Evolutionary conservation across 1,284 basidiomycete genomes (phyloP), one percentile per base, ranked within the genome.

Genomic region (Austropuccinia psidii): DNA sequence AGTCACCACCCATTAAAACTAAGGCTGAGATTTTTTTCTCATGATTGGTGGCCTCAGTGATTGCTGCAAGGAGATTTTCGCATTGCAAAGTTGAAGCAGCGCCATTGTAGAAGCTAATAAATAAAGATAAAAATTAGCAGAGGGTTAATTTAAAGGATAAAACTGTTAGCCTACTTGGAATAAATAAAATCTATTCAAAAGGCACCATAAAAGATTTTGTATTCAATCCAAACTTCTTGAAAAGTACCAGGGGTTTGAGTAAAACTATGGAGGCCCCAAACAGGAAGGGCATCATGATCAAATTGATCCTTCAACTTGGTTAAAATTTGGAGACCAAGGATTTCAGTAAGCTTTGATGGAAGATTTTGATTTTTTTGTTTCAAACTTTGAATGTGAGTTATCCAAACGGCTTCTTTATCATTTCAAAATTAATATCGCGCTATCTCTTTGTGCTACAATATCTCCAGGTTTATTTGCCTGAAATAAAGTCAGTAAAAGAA

Each of bases 11-110:
- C 68, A 70, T 70, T 9, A 70, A 33, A 43, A 58, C 41, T 9
- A 70, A 57, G 27, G 55, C 68, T 33, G 35, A 35, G 29, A 70
- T 57, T n/a, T n/a, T n/a, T 11, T 81, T 77, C 1, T 77, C 77
- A 3, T 80, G 78, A 41, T 35, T 17, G 7, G n/a, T 39, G 27
- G 81, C 79, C 80, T 81, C 82, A 52, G 79, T 78, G 9, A 83
- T 77, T 1, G 81, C 82, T 8, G 76, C 74, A 21, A 82, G 77
- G 7, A 83, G 78, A 24, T 78, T 78, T 67, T 80, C 77, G 74
- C 82, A 83, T 54, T 83, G 81, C 5, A 77, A 75, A 4, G 83
- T 83, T 11, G 82, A 81, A 65, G 80, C 82, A 1, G 83, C 83
- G 15, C 83, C 83, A 72, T 84, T 83, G 76, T 70, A 70, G 45